Percentiles rank a stretch among this genome's conserved stretches.
Conservation (phyloP, 768 basidiomycete genomes). For the Tulasnella sp. region DNA sequence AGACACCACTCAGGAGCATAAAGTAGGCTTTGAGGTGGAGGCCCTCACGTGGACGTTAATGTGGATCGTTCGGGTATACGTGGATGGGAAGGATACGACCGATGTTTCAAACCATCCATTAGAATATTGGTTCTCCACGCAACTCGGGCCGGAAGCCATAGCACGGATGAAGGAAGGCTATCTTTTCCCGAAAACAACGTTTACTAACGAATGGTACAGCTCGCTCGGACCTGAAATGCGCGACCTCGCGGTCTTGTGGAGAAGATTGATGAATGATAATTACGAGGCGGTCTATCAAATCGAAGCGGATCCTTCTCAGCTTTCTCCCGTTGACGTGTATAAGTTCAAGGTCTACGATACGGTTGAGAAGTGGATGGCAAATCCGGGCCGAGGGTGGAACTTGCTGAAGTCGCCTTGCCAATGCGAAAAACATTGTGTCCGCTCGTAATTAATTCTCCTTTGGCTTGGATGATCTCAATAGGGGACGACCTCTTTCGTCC, state of each 20-base stretch:
- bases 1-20: no score
- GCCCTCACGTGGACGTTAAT: background rate
- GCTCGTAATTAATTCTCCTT: no score
- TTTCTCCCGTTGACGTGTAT: background rate
- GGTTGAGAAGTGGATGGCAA: background rate
- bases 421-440: background rate
- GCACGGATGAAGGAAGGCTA: background rate
- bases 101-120: background rate
- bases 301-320: background rate
- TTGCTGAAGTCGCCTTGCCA: background rate
- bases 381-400: background rate
- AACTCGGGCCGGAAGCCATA: background rate
- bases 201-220: background rate
- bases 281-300: background rate
- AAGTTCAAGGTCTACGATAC: background rate
- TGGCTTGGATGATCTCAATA: no score
- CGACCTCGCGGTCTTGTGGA: background rate
- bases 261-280: background rate
- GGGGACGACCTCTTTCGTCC: no score
- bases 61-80: background rate
- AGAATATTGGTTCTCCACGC: background rate
- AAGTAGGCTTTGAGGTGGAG: background rate
- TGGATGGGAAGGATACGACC: background rate
- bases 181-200: background rate
- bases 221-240: background rate